Conservation (phyloP, 2,329 filamentous ascomycete species). For the Claviceps humidiphila region DNA sequence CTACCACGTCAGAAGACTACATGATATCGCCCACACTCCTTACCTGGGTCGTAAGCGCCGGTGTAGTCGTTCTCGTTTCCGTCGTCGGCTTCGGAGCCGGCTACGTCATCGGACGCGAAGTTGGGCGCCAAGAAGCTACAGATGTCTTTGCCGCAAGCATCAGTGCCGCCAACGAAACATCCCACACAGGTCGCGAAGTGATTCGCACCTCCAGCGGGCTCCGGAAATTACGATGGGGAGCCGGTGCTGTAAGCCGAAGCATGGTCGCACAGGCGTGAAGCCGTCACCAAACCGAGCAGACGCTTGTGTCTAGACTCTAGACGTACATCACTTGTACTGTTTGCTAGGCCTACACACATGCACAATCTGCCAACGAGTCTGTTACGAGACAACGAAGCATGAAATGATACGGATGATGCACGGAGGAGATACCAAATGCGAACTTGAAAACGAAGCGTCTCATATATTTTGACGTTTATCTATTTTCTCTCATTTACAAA, state of each 20-base stretch:
- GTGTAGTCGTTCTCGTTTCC: slow-evolving; percentile 53
- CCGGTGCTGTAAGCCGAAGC: slow-evolving; percentile 35
- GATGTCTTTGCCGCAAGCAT: slow-evolving; percentile 35
- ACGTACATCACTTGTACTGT: too few relatives aligned
- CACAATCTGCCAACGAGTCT: background rate
- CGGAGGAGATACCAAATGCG: background rate
- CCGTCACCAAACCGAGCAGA: background rate
- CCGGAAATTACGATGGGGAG: slow-evolving; percentile 40
- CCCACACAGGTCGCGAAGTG: slow-evolving; percentile 39
- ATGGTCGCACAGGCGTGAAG: slow-evolving; percentile 29
- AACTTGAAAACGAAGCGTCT: background rate
- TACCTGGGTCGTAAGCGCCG: slow-evolving; percentile 53
- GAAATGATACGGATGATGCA: background rate
- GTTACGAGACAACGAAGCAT: background rate
- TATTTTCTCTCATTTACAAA: too few relatives aligned
- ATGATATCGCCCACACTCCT: slow-evolving; percentile 46
- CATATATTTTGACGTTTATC: too few relatives aligned
- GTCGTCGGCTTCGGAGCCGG: slow-evolving; percentile 58
- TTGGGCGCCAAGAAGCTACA: slow-evolving; percentile 47
- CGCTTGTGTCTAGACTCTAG: too few relatives aligned
- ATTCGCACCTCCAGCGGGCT: slow-evolving; percentile 39
- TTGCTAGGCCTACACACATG: too few relatives aligned
- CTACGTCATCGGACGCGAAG: slow-evolving; percentile 54
- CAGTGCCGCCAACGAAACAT: slow-evolving; percentile 29
- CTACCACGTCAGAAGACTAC: slow-evolving; percentile 21